These are phyloP conservation scores for Rhodamnia argentea DNA, from an alignment of 345 rosid species.

Conservation along the genomic window DNA sequence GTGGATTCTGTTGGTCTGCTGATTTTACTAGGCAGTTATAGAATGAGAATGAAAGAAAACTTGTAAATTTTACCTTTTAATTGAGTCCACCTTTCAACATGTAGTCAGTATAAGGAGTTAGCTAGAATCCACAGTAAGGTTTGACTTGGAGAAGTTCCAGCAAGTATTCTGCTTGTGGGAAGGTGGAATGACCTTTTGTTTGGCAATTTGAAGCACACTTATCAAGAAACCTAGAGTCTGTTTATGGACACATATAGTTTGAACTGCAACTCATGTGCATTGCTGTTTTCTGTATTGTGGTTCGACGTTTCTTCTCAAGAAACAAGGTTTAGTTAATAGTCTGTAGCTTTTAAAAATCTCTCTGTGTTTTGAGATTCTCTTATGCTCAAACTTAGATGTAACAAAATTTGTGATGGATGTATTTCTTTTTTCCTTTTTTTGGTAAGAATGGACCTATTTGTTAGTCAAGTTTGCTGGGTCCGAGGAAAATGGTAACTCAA, in stretches of 20 bases:
- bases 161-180: background rate
- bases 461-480: background rate
- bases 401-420: background rate
- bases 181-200: background rate
- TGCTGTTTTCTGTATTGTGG: background rate
- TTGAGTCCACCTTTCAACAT: background rate
- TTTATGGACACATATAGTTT: background rate
- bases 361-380: background rate
- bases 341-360: background rate
- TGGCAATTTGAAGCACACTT: background rate
- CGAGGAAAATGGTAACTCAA: background rate
- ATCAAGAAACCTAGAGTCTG: background rate
- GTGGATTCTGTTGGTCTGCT: background rate
- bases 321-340: background rate
- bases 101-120: background rate
- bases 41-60: background rate
- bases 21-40: background rate
- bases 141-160: background rate
- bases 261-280: background rate
- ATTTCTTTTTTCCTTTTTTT: background rate
- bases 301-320: background rate
- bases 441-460: background rate
- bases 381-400: background rate
- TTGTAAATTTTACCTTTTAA: background rate
- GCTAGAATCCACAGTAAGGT: background rate